These are phyloP conservation scores for Alloteropsis angusta DNA, from an alignment of 202 grass and related monocot genomes.

Conservation along the genomic window DNA sequence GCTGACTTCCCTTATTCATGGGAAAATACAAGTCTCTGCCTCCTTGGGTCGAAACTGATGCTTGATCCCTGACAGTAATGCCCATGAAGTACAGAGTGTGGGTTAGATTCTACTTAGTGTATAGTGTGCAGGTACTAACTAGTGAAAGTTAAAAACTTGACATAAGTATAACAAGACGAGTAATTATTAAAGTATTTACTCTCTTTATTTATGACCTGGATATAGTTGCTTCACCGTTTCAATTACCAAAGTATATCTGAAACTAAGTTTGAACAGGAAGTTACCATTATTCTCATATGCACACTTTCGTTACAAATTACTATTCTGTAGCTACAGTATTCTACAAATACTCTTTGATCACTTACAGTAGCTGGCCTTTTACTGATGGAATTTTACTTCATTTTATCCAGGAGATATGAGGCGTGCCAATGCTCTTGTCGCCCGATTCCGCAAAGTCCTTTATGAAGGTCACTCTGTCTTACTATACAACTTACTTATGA, in stretches of 20 bases:
- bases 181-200: slow-evolving; percentile 7
- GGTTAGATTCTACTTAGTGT: neutral
- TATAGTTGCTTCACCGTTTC: neutral
- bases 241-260: neutral
- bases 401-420: slow-evolving; percentile 68
- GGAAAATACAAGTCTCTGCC: neutral
- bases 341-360: neutral
- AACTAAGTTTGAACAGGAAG: neutral
- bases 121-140: neutral
- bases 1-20: neutral
- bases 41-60: neutral
- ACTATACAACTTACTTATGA: slow-evolving; percentile 88
- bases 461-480: slow-evolving; percentile 60
- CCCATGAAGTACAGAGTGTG: neutral
- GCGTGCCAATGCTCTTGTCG: slow-evolving; percentile 92
- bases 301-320: neutral
- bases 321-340: neutral
- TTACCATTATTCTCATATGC: neutral
- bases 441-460: slow-evolving; percentile 63
- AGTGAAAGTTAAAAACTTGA: neutral
- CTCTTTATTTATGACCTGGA: neutral
- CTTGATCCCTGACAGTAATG: neutral
- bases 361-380: neutral
- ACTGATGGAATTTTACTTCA: slow-evolving; percentile 14
- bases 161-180: neutral